Conservation (phyloP, 768 basidiomycete species). For the Calocybe cyanea region DNA sequence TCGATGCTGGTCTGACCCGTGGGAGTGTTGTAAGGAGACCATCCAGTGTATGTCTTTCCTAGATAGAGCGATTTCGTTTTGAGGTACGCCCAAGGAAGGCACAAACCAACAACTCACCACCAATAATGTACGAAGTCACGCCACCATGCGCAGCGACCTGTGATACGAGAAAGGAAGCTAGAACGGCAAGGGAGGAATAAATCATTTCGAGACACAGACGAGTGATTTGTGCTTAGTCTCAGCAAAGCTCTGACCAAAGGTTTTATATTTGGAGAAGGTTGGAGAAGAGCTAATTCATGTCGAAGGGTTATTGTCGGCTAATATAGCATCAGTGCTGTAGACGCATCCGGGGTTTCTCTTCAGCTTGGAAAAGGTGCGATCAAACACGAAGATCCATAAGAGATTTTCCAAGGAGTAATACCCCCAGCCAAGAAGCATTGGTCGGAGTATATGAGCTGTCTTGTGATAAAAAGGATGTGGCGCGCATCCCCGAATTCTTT, state of each 20-base stretch:
- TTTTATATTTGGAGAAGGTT: conserved; percentile 7
- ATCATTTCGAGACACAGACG: conserved; percentile 4
- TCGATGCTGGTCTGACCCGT: conserved; percentile 31
- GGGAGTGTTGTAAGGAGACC: conserved; percentile 33
- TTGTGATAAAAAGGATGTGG: conserved; percentile 6
- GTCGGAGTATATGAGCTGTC: neutral
- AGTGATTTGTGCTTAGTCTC: neutral
- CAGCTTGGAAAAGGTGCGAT: conserved; percentile 3
- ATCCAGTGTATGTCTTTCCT: conserved; percentile 29
- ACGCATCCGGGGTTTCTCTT: conserved; percentile 14
- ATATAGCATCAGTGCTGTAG: neutral
- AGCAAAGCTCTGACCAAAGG: neutral
- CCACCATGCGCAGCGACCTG: conserved; percentile 33
- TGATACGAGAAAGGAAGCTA: conserved; percentile 25
- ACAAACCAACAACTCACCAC: conserved; percentile 13
- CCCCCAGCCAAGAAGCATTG: neutral
- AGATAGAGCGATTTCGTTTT: too few relatives aligned
- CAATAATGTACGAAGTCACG: conserved; percentile 32
- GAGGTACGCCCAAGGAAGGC: too few relatives aligned
- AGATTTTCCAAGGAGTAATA: neutral
- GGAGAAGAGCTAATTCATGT: conserved; percentile 16
- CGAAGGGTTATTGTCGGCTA: conserved; percentile 11
- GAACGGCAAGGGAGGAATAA: conserved; percentile 20
- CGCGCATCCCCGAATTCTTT: conserved; percentile 4
- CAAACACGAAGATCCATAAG: conserved; percentile 2